A percentile compares a stretch with the other conserved stretches of the same genome.
Conservation (phyloP, 192 early-diverging fungal genomes). For the Coemansia sp. region DNA sequence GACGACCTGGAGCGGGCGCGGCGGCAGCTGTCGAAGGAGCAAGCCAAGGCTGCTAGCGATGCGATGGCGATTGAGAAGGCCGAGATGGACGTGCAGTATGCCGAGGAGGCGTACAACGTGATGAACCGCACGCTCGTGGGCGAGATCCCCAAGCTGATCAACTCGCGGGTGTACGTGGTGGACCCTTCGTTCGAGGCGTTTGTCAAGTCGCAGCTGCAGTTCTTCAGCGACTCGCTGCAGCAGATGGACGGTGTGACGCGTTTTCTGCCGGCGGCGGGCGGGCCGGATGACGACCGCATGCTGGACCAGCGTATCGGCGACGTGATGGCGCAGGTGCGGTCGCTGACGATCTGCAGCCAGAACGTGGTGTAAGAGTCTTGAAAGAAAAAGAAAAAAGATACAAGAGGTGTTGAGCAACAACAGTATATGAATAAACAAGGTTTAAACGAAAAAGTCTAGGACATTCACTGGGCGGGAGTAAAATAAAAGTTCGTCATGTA, state of each 20-base stretch:
- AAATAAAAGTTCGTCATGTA: no score
- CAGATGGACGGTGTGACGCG: slow-evolving; percentile 66
- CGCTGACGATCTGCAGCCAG: slow-evolving; percentile 85
- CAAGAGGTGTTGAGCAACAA: no score
- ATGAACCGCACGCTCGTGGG: slow-evolving; percentile 77
- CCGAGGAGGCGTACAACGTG: slow-evolving; percentile 74
- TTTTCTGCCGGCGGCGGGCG: slow-evolving; percentile 59
- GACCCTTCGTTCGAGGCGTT: slow-evolving; percentile 97
- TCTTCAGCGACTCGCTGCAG: slow-evolving; percentile 78
- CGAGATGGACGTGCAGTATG: slow-evolving; percentile 74
- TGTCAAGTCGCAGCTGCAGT: slow-evolving; percentile 89
- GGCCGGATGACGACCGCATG: slow-evolving; percentile 48
- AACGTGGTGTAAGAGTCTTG: slow-evolving; percentile 25
- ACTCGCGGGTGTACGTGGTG: slow-evolving; percentile 81
- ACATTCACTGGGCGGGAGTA: no score
- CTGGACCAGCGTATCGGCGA: slow-evolving; percentile 75
- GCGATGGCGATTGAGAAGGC: slow-evolving; percentile 60
- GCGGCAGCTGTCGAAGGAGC: slow-evolving; percentile 72
- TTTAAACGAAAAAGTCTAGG: no score
- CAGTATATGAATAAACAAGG: no score
- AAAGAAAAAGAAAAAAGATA: no score
- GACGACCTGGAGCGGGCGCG: slow-evolving; percentile 85
- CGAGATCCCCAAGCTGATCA: slow-evolving; percentile 90
- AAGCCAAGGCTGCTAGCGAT: slow-evolving; percentile 79
- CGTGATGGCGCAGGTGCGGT: slow-evolving; percentile 86